Evolutionary conservation across 2,329 filamentous ascomycete genomes (phyloP).

Genomic region (Aureobasidium sp.): DNA sequence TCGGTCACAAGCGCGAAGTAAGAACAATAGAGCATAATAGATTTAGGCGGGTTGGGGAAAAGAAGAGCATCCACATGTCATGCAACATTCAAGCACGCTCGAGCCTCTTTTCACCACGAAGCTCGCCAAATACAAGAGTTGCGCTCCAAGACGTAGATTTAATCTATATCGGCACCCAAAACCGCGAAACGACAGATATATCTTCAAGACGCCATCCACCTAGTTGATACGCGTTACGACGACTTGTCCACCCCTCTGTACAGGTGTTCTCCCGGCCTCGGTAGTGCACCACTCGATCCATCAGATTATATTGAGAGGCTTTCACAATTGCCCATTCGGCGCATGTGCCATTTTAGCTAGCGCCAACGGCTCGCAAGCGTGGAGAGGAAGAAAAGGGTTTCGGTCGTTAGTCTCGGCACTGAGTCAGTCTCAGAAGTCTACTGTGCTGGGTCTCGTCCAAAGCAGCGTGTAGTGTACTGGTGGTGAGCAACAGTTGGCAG

Average conservation of each 20-base stretch:
- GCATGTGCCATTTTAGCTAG: conserved; percentile 5
- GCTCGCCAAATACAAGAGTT: background rate
- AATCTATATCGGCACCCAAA: background rate
- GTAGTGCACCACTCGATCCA: background rate
- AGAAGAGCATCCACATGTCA: conserved; percentile 2
- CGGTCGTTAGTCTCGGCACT: conserved; percentile 1
- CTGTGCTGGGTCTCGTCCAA: background rate
- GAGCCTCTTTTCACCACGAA: conserved; percentile 1
- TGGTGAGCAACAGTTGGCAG: background rate
- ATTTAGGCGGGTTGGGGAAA: conserved; percentile 2
- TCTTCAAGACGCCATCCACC: background rate
- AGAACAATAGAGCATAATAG: conserved; percentile 1
- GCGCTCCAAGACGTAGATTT: background rate
- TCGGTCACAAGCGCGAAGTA: background rate
- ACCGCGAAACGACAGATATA: conserved; percentile 3
- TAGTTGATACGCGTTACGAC: background rate
- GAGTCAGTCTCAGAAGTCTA: conserved; percentile 10
- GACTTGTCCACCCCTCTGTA: background rate
- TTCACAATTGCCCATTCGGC: conserved; percentile 4
- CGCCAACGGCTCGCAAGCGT: conserved; percentile 11
- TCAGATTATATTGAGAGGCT: conserved; percentile 7
- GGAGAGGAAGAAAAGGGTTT: conserved; percentile 1
- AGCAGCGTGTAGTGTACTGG: background rate
- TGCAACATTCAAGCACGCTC: background rate
- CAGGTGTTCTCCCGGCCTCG: conserved; percentile 1